Conservation (phyloP, 2,329 filamentous ascomycete genomes). For the Byssochlamys sp. region DNA sequence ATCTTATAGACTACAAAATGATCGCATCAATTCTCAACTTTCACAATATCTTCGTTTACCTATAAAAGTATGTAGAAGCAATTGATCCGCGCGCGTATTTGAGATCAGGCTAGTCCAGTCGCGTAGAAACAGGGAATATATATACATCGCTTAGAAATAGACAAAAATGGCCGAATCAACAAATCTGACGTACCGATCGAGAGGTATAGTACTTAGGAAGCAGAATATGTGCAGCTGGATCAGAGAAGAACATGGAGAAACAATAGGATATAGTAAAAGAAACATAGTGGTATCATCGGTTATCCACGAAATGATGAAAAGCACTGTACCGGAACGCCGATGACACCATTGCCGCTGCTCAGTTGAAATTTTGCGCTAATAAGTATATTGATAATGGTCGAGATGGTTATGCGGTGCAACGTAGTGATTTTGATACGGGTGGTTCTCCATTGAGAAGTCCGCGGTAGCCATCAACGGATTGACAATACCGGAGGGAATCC, state of each 20-base stretch:
- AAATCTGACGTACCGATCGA: background rate
- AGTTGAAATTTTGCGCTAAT: conserved; percentile 5
- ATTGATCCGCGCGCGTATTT: background rate
- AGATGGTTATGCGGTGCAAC: conserved; percentile 51
- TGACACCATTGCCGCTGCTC: background rate
- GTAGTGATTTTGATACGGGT: conserved; percentile 74
- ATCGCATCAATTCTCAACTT: background rate
- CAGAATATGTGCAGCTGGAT: background rate
- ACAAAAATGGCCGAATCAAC: background rate
- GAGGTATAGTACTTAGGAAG: background rate
- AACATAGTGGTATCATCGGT: background rate
- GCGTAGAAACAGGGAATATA: background rate
- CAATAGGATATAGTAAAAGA: background rate
- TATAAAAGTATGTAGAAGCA: background rate
- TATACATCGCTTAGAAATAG: background rate
- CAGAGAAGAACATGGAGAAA: background rate
- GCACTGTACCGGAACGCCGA: background rate
- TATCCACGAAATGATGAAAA: background rate
- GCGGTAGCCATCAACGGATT: conserved; percentile 64
- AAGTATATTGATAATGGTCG: conserved; percentile 16
- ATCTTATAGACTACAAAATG: background rate
- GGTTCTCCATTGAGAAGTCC: conserved; percentile 67
- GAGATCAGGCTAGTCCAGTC: background rate
- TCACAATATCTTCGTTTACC: background rate
- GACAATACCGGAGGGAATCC: conserved; percentile 41